Base-by-base conservation (phyloP, 305 asterid genomes). In the Fraxinus xanthoxyloides region DNA sequence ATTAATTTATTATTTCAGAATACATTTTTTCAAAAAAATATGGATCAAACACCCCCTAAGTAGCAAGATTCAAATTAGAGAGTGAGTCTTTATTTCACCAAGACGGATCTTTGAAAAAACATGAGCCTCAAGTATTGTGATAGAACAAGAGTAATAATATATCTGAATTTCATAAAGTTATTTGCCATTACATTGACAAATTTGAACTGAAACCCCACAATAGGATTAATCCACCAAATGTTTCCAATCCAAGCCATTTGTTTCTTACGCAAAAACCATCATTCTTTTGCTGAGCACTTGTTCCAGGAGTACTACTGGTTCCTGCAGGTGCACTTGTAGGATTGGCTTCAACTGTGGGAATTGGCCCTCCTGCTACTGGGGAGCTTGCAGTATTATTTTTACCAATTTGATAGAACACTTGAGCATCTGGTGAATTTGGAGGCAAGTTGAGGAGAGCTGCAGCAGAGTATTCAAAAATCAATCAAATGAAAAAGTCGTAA, bases 361-460 rank as follows among this genome's bases (percentile, higher is more conserved):
- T 7, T 24, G 28, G 92, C 89, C 88, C 87, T 80, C 84, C 82
- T 2, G 91, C 85, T 12, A 15, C 7, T n/a, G 95, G 93, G 79
- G 87, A 80, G 34, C 34, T 59, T 8, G 89, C 86, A 79, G 12
- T 40, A 30, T 43, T 67, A 32, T 32, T 32, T 32, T 32, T 34
- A 43, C 85, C 89, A 34, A 79, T 23, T 74, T 89, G 92, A 77
- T 91, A 90, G 89, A 92, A 94, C n/a, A 92, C 77, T 80, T 94
- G 94, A 63, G 98, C 97, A 0, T 92, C 98, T 7, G 97, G 90
- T 77, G 98, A 94, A 83, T 93, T 85, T 0, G 97, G 97, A 61
- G 91, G 89, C 91, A 94, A 80, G 80, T 91, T 89, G 28, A 94
- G 93, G 51, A 90, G 89, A 17, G 87, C 97, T 94, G 92, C 87